Conservation (phyloP, 495 filamentous ascomycete species). For the Tuber microsphaerosporum region DNA sequence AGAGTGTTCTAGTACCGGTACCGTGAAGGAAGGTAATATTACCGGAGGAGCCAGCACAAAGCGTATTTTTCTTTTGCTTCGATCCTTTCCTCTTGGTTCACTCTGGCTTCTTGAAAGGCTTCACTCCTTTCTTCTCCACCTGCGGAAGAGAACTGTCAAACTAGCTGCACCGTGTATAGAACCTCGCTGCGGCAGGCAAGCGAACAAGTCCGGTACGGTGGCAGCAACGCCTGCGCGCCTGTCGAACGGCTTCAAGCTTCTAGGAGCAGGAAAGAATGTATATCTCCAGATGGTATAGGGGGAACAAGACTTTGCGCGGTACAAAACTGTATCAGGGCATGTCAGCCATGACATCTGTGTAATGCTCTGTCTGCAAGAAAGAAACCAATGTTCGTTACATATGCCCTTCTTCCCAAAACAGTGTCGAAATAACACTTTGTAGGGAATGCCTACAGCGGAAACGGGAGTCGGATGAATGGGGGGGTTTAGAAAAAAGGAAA, state of each 20-base stretch:
- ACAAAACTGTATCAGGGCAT: not conserved
- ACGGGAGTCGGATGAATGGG: not conserved
- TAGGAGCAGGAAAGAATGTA: not conserved
- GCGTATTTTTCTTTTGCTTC: conserved; percentile 3
- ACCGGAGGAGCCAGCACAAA: not conserved
- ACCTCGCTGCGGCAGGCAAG: not conserved
- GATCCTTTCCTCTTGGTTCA: not conserved
- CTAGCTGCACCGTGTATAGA: not conserved
- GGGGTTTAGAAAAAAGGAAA: not conserved
- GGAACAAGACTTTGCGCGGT: not conserved
- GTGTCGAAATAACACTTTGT: not conserved
- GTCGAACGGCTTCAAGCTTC: not conserved
- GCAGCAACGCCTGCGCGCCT: not conserved
- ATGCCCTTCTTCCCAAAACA: conserved; percentile 1
- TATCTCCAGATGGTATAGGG: not conserved
- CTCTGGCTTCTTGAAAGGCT: not conserved
- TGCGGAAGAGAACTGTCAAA: not conserved
- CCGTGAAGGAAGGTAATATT: not conserved
- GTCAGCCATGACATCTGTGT: not conserved
- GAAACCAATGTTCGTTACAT: not conserved
- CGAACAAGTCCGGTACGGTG: not conserved
- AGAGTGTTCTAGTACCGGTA: not conserved
- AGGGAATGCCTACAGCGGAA: not conserved
- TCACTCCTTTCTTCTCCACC: not conserved
- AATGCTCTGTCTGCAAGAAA: not conserved